phyloP scores from a whole-genome alignment of 2,329 filamentous ascomycete genomes.

The Epichloe sp. region DNA sequence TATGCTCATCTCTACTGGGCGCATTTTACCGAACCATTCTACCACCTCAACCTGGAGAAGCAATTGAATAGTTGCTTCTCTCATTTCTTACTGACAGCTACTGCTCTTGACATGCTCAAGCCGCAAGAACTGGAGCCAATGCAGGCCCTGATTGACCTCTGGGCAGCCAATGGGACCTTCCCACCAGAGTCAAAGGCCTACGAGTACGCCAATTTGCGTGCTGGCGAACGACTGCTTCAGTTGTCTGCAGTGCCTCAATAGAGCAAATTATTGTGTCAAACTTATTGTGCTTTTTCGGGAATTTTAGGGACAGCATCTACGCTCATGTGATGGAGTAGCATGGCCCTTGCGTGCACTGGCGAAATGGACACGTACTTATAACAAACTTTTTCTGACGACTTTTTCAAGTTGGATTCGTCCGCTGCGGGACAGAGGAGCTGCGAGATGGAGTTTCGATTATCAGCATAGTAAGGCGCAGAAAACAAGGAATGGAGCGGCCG shows the following conservation, averaged over 20 bases:
- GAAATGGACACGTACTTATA: neutral
- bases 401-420: neutral
- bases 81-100: slow-evolving; percentile 70
- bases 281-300: neutral
- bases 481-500: neutral
- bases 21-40: slow-evolving; percentile 77
- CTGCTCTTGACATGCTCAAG: slow-evolving; percentile 69
- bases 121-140: slow-evolving; percentile 90
- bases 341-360: slow-evolving; percentile 1
- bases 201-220: slow-evolving; percentile 48
- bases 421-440: slow-evolving; percentile 4
- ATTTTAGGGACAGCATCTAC: neutral
- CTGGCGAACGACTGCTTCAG: slow-evolving; percentile 45
- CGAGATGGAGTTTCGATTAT: slow-evolving; percentile 1
- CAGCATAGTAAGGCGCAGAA: slow-evolving; percentile 2
- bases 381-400: neutral
- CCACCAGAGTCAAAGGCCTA: slow-evolving; percentile 61
- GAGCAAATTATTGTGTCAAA: neutral
- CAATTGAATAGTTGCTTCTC: slow-evolving; percentile 80
- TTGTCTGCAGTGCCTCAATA: slow-evolving; percentile 23
- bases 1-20: slow-evolving; percentile 98
- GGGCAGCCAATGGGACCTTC: slow-evolving; percentile 79
- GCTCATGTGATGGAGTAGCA: neutral
- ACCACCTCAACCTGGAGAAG: slow-evolving; percentile 68
- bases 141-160: slow-evolving; percentile 86